phyloP scores from a whole-genome alignment of 2,329 filamentous ascomycete species.

The Colletotrichum neosansevieriae region DNA sequence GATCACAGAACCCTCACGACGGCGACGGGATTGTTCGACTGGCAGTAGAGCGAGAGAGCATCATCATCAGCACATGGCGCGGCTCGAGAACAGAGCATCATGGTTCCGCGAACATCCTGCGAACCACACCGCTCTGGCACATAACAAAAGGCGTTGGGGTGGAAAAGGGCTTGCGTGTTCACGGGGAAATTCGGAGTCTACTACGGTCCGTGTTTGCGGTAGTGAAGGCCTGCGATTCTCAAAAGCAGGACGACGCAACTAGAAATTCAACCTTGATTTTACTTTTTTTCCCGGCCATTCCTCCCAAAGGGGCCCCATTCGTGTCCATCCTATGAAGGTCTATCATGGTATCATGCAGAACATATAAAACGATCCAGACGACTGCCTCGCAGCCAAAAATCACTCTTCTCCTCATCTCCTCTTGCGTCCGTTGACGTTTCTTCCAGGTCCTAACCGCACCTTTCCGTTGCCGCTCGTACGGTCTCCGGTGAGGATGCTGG shows the following conservation, averaged over 20 bases:
- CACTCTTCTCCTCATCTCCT: conserved; percentile 2
- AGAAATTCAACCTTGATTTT: conserved; percentile 27
- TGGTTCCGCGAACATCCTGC: not conserved
- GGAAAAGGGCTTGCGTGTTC: conserved; percentile 33
- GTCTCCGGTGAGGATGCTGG: conserved; percentile 85
- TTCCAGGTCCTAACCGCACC: conserved; percentile 85
- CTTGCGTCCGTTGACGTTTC: conserved; percentile 75
- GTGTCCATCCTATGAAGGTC: conserved; percentile 18
- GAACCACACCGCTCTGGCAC: conserved; percentile 5
- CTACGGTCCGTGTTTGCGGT: conserved; percentile 28
- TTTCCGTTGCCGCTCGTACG: conserved; percentile 73
- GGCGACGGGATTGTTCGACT: conserved; percentile 11
- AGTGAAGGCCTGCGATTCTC: conserved; percentile 19
- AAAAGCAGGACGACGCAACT: conserved; percentile 18
- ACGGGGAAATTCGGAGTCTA: conserved; percentile 30
- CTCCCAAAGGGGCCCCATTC: conserved; percentile 8
- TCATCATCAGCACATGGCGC: not conserved
- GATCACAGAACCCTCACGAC: conserved; percentile 5
- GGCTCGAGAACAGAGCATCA: conserved; percentile 5
- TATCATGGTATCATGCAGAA: conserved; percentile 42
- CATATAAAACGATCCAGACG: conserved; percentile 27
- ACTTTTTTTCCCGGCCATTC: conserved; percentile 21
- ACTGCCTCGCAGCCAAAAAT: not conserved
- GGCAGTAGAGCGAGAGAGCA: not conserved
- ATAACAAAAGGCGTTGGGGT: conserved; percentile 37